These are phyloP conservation scores for Lipomyces anomalus DNA, from an alignment of 805 yeast species.

Conservation along the genomic window DNA sequence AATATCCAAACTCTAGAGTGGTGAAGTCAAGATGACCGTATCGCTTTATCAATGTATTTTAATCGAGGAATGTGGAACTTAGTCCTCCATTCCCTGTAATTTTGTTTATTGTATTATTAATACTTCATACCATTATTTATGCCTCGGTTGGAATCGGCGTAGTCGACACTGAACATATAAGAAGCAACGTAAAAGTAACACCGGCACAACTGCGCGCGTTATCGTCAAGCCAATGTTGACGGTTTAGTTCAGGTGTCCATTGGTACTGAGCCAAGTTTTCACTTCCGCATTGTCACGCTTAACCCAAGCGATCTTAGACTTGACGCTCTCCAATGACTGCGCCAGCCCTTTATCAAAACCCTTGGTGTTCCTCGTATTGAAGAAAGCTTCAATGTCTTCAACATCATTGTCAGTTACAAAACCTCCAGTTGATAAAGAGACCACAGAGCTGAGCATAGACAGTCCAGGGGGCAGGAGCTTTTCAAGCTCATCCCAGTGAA, in stretches of 20 bases:
- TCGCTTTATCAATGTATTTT: too few species aligned
- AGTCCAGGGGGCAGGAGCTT: slow-evolving; percentile 73
- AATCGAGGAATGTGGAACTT: too few species aligned
- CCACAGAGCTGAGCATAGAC: slow-evolving; percentile 72
- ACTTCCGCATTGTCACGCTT: slow-evolving; percentile 33
- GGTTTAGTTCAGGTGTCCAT: slow-evolving; percentile 15
- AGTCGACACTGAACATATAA: too few species aligned
- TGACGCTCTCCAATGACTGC: slow-evolving; percentile 53
- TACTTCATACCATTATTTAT: too few species aligned
- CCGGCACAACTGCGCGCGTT: too few species aligned
- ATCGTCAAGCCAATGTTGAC: slow-evolving; percentile 1
- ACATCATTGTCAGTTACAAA: slow-evolving; percentile 48
- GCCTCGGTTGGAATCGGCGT: too few species aligned
- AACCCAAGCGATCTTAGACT: slow-evolving; percentile 48
- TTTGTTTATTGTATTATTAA: too few species aligned
- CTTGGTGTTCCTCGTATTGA: slow-evolving; percentile 41
- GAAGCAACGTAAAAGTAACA: too few species aligned
- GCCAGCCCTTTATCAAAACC: slow-evolving; percentile 57
- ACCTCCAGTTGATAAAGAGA: slow-evolving; percentile 54
- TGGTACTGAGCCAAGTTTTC: slow-evolving; percentile 27
- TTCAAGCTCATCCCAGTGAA: slow-evolving; percentile 65
- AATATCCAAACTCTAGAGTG: too few species aligned
- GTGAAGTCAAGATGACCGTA: too few species aligned
- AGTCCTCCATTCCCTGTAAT: too few species aligned
- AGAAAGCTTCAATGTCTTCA: slow-evolving; percentile 42